Percentiles rank a stretch among this genome's conserved stretches.
Evolutionary conservation across 2,329 filamentous ascomycete species (phyloP).

Genomic region (Xylariaceae sp.): DNA sequence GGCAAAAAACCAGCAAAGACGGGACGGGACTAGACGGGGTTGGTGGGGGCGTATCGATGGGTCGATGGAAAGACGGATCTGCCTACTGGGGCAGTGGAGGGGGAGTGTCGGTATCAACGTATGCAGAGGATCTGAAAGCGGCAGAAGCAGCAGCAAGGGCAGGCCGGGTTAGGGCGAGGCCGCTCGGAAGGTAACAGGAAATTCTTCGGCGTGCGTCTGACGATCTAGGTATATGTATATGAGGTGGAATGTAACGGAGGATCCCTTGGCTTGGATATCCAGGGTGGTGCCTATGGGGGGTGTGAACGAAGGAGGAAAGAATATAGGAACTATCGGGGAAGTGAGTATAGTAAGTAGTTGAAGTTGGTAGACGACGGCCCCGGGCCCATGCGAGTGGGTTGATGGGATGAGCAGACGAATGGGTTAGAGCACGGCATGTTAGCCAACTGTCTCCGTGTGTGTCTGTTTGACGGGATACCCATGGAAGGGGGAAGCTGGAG

Average conservation of each 20-base stretch:
- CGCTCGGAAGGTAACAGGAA: no score
- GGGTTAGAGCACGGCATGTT: neutral
- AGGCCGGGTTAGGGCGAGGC: neutral
- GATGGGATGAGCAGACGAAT: neutral
- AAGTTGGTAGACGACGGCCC: conserved; percentile 4
- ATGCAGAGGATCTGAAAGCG: conserved; percentile 22
- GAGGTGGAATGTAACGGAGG: neutral
- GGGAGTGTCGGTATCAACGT: conserved; percentile 21
- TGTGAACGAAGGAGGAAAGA: neutral
- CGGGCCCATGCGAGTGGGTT: conserved; percentile 18
- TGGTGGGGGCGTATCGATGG: neutral
- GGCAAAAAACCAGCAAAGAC: no score
- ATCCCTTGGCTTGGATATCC: neutral
- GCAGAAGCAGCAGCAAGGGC: neutral
- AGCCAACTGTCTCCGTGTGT: neutral
- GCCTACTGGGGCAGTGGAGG: neutral
- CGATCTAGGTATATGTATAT: no score
- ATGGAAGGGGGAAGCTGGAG: neutral
- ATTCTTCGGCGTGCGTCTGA: no score
- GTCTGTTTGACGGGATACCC: neutral
- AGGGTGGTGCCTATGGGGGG: neutral
- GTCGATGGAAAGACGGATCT: neutral
- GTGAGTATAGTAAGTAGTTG: conserved; percentile 7
- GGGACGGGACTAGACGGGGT: neutral
- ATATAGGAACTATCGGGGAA: conserved; percentile 12